Conservation (phyloP, 495 filamentous ascomycete genomes). For the Physcia stellaris region DNA sequence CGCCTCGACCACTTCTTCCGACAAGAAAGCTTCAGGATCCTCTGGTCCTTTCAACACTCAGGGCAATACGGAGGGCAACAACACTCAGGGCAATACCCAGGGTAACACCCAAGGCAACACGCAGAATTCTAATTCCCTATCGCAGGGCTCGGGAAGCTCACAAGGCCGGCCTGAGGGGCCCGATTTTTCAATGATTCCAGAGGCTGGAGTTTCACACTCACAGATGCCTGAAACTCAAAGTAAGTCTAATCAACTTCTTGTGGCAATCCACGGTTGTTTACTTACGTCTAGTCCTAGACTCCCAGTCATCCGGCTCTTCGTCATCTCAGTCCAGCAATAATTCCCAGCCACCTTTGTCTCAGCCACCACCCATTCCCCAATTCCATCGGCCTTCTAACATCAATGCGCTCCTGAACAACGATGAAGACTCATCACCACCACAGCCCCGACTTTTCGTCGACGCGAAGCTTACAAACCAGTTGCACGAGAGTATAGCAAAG, state of each 20-base stretch:
- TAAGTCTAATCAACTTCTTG: conserved; percentile 8
- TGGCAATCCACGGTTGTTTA: neutral
- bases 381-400: conserved; percentile 30
- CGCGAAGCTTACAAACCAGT: conserved; percentile 32
- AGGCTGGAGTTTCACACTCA: conserved; percentile 22
- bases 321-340: conserved; percentile 18
- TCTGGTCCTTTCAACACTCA: conserved; percentile 23
- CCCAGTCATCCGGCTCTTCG: neutral
- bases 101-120: too few species aligned
- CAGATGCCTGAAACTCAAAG: conserved; percentile 49
- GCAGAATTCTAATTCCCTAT: too few species aligned
- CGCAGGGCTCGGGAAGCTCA: conserved; percentile 23
- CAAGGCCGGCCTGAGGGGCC: conserved; percentile 33
- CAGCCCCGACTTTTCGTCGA: conserved; percentile 26
- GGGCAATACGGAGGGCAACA: conserved; percentile 30
- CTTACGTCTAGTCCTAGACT: conserved; percentile 8
- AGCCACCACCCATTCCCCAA: conserved; percentile 31
- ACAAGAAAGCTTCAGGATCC: conserved; percentile 50
- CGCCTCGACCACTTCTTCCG: conserved; percentile 76
- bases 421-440: conserved; percentile 21
- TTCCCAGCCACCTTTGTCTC: conserved; percentile 19
- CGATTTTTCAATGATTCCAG: conserved; percentile 19
- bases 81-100: conserved; percentile 44
- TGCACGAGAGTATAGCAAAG: conserved; percentile 45
- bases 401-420: conserved; percentile 31